phyloP scores from a whole-genome alignment of 75 land plant species.

The Selaginella tamariscina region DNA sequence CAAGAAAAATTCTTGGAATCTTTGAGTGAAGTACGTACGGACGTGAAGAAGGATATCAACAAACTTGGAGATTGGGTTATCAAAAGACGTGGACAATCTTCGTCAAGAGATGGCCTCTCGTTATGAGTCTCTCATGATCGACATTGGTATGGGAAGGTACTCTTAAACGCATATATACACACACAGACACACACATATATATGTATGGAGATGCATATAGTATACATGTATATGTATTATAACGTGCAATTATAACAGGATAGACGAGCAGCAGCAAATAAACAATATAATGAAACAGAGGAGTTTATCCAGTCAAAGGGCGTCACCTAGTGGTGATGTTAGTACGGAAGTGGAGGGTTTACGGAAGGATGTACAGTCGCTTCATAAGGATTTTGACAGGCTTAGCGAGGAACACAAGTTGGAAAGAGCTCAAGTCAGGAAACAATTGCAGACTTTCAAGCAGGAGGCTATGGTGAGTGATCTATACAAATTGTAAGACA shows the following conservation, averaged over 20 bases:
- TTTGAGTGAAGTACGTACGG: background rate
- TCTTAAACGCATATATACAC: too few relatives aligned
- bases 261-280: slow-evolving; percentile 3
- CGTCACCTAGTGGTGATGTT: background rate
- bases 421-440: slow-evolving; percentile 21
- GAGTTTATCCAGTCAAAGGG: background rate
- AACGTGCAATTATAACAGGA: too few relatives aligned
- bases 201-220: too few relatives aligned
- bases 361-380: slow-evolving; percentile 24
- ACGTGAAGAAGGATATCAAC: background rate
- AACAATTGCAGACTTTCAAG: slow-evolving; percentile 22
- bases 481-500: too few relatives aligned
- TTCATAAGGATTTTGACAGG: background rate
- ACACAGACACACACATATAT: too few relatives aligned
- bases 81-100: slow-evolving; percentile 12
- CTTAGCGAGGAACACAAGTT: slow-evolving; percentile 6
- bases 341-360: slow-evolving; percentile 4
- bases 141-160: background rate
- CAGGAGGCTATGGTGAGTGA: slow-evolving; percentile 16
- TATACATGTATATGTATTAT: too few relatives aligned
- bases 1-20: background rate
- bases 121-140: background rate
- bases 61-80: slow-evolving; percentile 8
- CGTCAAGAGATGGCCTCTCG: slow-evolving; percentile 4
- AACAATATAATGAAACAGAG: background rate